Base-by-base conservation (phyloP, 2,329 filamentous ascomycete genomes). In the Beauveria pseudobassiana region DNA sequence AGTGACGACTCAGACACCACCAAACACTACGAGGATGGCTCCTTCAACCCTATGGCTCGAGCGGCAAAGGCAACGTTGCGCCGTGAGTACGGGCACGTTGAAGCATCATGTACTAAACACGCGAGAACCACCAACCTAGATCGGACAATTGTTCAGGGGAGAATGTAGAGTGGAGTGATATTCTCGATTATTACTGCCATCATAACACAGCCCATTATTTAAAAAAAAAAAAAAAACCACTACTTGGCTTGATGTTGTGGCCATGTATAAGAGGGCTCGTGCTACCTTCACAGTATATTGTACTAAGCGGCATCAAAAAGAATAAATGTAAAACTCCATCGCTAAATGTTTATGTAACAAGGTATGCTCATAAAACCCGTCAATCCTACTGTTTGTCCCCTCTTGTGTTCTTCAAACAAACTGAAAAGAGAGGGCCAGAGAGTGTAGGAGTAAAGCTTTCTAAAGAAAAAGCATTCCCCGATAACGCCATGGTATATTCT, bases 11-110 rank as follows among this genome's bases (percentile, higher is more conserved):
- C 69, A 55, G 70, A 71, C 62, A 71, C 70, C 38, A 59, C 69
- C 30, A 72, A 74, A 55, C 72, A 72, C 56, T 74, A 74, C 55
- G 70, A 76, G 72, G 74, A 34, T 76, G 74, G 74, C 67, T 75
- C 28, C 52, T 74, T 59, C 68, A 73, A 60, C 74, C 74, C 8
- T 75, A 75, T 54, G 73, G 73, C 65, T 65, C 68, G 20, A 71
- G 65, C 56, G 70, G 68, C 14, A 61, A 49, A 24, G 59, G 49
- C 42, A 49, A 28, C 22, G 50, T 24, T 48, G 50, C 50, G 24
- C 59, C 50, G 59, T 61, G 50, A 61, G 59, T 54, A 18, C 59
- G 28, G 42, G 52, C 53, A 40, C 46, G 40, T 63, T 46, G 58
- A 56, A 51, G 16, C 12, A 53, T 26, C 42, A 57, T 46, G n/a